Evolutionary conservation across 177 flowering plant species (phyloP).

Genomic region (Vitis hybrid): DNA sequence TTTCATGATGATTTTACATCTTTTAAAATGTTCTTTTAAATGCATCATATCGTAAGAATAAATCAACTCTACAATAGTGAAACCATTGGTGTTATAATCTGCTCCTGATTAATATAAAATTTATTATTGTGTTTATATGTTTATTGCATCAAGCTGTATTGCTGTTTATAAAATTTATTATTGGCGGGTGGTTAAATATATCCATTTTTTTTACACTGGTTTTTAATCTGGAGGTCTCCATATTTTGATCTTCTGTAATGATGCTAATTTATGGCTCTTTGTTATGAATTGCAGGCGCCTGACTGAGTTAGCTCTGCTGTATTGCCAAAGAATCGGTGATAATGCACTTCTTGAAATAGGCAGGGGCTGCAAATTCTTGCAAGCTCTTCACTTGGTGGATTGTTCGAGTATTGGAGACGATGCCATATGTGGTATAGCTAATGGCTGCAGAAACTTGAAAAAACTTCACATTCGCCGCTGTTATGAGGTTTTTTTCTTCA

Average conservation of each 20-base stretch:
- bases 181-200: neutral
- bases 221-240: neutral
- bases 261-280: constrained; percentile 6
- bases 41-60: too few relatives aligned
- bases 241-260: neutral
- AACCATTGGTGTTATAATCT: neutral
- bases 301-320: constrained; percentile 67
- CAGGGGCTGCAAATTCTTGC: constrained; percentile 72
- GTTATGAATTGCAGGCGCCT: constrained; percentile 54
- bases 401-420: constrained; percentile 86
- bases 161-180: neutral
- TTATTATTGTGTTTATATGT: neutral
- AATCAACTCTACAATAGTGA: too few relatives aligned
- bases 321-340: constrained; percentile 74
- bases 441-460: constrained; percentile 70
- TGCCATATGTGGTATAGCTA: constrained; percentile 72
- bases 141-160: neutral
- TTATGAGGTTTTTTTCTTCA: constrained; percentile 59
- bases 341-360: constrained; percentile 73
- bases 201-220: neutral
- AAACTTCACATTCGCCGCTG: constrained; percentile 94
- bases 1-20: neutral
- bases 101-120: neutral
- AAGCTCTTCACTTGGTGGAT: constrained; percentile 83
- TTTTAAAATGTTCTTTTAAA: neutral